Evolutionary conservation across 1,284 basidiomycete species (phyloP).

Genomic region (Volvariella surrecta): DNA sequence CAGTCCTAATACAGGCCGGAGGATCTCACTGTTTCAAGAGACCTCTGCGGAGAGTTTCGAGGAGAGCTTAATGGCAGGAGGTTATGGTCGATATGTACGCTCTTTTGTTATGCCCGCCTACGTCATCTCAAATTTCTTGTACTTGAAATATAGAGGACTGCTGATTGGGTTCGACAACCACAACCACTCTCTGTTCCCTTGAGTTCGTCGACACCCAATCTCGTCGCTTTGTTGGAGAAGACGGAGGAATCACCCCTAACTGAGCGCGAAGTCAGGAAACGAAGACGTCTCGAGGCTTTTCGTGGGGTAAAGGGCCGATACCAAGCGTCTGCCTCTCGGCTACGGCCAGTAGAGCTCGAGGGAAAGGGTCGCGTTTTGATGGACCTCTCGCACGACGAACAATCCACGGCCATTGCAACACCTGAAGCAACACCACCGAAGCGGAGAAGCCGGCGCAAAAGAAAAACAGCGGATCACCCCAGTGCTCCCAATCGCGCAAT

Average conservation of each 20-base stretch:
- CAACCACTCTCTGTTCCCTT: conserved; percentile 30
- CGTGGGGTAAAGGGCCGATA: conserved; percentile 16
- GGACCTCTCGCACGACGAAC: conserved; percentile 31
- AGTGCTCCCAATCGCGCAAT: too few species aligned
- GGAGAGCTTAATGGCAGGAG: conserved; percentile 69
- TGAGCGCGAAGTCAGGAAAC: conserved; percentile 57
- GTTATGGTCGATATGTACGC: conserved; percentile 64
- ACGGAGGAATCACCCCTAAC: conserved; percentile 31
- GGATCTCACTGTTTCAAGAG: conserved; percentile 67
- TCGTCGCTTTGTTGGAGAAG: conserved; percentile 27
- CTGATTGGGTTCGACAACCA: conserved; percentile 44
- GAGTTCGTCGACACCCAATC: conserved; percentile 26
- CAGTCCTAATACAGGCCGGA: conserved; percentile 59
- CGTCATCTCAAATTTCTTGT: conserved; percentile 5
- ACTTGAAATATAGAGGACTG: conserved; percentile 28
- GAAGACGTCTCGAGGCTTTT: conserved; percentile 58
- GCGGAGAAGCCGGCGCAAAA: conserved; percentile 28
- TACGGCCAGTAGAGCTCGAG: conserved; percentile 54
- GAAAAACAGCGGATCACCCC: conserved; percentile 18
- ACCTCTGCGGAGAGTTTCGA: conserved; percentile 77
- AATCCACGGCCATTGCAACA: conserved; percentile 3
- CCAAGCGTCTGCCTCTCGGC: conserved; percentile 16
- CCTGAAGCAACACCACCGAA: conserved; percentile 18
- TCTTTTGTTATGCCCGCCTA: not conserved
- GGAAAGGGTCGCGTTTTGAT: conserved; percentile 60